These are phyloP conservation scores for Pleurotus cornucopiae DNA, from an alignment of 768 basidiomycete species.

Conservation along the genomic window DNA sequence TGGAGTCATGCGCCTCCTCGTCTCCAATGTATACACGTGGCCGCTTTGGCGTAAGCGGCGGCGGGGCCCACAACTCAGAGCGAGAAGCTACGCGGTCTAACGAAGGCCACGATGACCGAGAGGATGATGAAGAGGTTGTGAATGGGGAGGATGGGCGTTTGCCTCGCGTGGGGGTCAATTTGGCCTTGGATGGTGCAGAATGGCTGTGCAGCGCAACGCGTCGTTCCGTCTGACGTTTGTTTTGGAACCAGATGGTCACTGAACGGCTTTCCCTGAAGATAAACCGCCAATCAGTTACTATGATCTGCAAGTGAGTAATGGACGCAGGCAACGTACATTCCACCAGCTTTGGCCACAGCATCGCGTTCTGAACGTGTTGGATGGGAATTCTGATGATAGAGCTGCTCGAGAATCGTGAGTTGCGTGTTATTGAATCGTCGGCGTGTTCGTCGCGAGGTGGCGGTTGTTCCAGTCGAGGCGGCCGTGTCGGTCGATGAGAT, in stretches of 20 bases:
- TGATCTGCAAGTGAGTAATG: slow-evolving; percentile 7
- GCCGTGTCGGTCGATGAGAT: not conserved
- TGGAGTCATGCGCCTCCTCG: not conserved
- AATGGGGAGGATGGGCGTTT: slow-evolving; percentile 18
- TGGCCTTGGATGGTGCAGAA: slow-evolving; percentile 24
- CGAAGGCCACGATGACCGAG: slow-evolving; percentile 35
- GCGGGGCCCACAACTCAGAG: slow-evolving; percentile 39
- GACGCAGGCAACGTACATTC: slow-evolving; percentile 48
- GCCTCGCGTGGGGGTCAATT: slow-evolving; percentile 22
- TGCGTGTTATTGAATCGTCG: slow-evolving; percentile 68
- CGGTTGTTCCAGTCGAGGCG: not conserved
- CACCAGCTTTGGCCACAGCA: slow-evolving; percentile 50
- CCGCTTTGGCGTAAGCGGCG: slow-evolving; percentile 36
- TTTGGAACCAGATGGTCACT: slow-evolving; percentile 83
- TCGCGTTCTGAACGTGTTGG: slow-evolving; percentile 75
- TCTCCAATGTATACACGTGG: slow-evolving; percentile 14
- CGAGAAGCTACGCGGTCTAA: slow-evolving; percentile 59
- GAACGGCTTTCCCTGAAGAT: slow-evolving; percentile 56
- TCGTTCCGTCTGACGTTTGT: slow-evolving; percentile 70
- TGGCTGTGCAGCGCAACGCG: slow-evolving; percentile 39
- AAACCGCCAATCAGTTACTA: slow-evolving; percentile 8
- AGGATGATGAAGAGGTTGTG: slow-evolving; percentile 20
- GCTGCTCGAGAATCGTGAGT: slow-evolving; percentile 67
- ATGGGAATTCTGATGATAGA: slow-evolving; percentile 69
- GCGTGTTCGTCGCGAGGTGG: slow-evolving; percentile 42